phyloP scores from a whole-genome alignment of 495 filamentous ascomycete genomes.

The Neurospora sp. region DNA sequence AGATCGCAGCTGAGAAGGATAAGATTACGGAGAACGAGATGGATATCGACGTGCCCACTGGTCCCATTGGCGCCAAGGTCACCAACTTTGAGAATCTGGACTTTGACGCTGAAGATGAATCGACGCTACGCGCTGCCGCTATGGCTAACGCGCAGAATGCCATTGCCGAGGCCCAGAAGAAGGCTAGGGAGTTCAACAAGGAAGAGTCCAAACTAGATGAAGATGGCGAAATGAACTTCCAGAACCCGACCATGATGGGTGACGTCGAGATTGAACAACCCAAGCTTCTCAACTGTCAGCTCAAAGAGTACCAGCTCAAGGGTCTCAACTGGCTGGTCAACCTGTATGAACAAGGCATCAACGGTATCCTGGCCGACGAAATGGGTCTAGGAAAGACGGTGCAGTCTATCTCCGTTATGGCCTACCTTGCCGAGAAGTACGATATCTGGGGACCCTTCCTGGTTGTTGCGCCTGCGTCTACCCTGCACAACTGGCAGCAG shows the following conservation, averaged over 20 bases:
- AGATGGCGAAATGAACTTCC: conserved; percentile 98
- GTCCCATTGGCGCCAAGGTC: conserved; percentile 54
- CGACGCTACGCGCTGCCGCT: conserved; percentile 66
- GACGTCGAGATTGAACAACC: conserved; percentile 91
- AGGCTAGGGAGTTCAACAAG: conserved; percentile 85
- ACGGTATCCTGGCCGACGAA: conserved; percentile 96
- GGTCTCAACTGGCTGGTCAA: conserved; percentile 99
- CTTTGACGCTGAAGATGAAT: conserved; percentile 93
- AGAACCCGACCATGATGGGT: conserved; percentile 91
- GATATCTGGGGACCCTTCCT: conserved; percentile 98
- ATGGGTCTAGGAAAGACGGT: conserved; percentile 99
- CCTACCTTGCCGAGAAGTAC: conserved; percentile 91
- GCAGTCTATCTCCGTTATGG: conserved; percentile 98
- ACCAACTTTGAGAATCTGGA: conserved; percentile 90
- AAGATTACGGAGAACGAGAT: conserved; percentile 35
- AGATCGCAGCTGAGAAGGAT: conserved; percentile 35
- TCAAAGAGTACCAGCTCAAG: conserved; percentile 98
- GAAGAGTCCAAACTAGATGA: conserved; percentile 53
- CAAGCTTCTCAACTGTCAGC: conserved; percentile 80
- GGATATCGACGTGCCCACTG: conserved; percentile 49
- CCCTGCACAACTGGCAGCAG: conserved; percentile 98
- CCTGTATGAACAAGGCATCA: conserved; percentile 98
- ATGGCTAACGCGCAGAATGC: conserved; percentile 95
- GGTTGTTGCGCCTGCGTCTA: conserved; percentile 92
- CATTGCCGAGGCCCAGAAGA: conserved; percentile 87